phyloP scores from a whole-genome alignment of 208 protist genomes.

The Crithidia sp. region DNA sequence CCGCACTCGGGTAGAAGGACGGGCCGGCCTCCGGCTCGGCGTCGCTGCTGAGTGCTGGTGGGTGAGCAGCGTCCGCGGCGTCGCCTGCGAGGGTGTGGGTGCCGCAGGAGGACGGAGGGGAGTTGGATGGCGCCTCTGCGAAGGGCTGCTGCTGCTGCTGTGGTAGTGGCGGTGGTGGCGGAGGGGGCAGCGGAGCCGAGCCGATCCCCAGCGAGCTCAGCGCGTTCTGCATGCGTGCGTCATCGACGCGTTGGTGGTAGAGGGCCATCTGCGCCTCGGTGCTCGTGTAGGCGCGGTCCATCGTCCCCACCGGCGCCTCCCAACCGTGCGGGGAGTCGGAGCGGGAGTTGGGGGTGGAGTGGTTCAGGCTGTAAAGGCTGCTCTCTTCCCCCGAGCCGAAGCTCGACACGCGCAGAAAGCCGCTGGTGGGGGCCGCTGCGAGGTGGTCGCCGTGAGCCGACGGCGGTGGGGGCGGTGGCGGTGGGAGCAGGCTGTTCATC shows the following conservation, averaged over 20 bases:
- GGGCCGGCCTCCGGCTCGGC: too few species aligned
- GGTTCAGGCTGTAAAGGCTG: conserved; percentile 27
- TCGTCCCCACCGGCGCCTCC: neutral
- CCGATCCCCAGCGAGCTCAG: conserved; percentile 10
- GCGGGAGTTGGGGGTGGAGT: conserved; percentile 12
- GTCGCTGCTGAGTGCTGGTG: too few species aligned
- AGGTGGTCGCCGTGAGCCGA: neutral
- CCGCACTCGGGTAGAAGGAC: neutral
- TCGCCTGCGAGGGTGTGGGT: too few species aligned
- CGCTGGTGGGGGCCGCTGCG: neutral
- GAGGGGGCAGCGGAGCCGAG: neutral
- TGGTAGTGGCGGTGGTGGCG: too few species aligned
- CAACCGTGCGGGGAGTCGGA: neutral
- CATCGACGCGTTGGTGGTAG: conserved; percentile 7
- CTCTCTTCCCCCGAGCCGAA: conserved; percentile 20
- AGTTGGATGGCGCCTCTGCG: too few species aligned
- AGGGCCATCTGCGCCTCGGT: conserved; percentile 25
- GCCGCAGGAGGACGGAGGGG: too few species aligned
- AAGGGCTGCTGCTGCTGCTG: too few species aligned
- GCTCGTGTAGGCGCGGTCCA: conserved; percentile 33
- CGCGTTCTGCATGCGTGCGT: conserved; percentile 22
- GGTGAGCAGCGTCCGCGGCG: too few species aligned
- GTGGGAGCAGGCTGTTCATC: neutral
- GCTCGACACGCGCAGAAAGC: conserved; percentile 1
- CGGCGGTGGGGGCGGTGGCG: neutral